These are phyloP conservation scores for Brettanomyces custersianus DNA, from an alignment of 805 yeast genomes.

Conservation along the genomic window DNA sequence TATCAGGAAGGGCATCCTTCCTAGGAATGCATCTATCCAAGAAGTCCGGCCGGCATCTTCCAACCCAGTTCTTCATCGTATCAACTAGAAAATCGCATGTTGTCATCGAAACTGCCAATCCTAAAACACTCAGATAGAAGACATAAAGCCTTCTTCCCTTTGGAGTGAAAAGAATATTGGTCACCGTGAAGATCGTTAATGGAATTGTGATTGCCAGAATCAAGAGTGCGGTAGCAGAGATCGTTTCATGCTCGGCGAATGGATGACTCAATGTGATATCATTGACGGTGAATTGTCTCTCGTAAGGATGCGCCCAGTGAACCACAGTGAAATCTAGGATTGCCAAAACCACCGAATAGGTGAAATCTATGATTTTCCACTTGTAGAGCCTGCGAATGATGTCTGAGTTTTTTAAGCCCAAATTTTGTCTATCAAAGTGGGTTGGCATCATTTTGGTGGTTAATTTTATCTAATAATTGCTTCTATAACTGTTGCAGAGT, in stretches of 20 bases:
- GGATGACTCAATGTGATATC: slow-evolving; percentile 81
- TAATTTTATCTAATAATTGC: too few relatives aligned
- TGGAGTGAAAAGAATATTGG: slow-evolving; percentile 30
- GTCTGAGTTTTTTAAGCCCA: slow-evolving; percentile 18
- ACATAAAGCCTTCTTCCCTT: slow-evolving; percentile 49
- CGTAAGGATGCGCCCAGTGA: slow-evolving; percentile 46
- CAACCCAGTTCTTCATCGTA: slow-evolving; percentile 72
- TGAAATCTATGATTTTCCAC: slow-evolving; percentile 21
- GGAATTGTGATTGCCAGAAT: slow-evolving; percentile 50
- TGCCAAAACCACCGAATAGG: slow-evolving; percentile 13
- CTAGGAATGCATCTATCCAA: slow-evolving; percentile 75
- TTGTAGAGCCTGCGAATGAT: slow-evolving; percentile 11
- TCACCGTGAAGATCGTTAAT: slow-evolving; percentile 25
- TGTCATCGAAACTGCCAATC: slow-evolving; percentile 51
- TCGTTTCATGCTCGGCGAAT: slow-evolving; percentile 64
- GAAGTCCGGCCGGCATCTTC: slow-evolving; percentile 89
- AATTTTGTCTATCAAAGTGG: slow-evolving; percentile 18
- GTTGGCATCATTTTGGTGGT: neutral
- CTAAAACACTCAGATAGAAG: slow-evolving; percentile 56
- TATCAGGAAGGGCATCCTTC: slow-evolving; percentile 44
- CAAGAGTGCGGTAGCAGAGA: slow-evolving; percentile 46
- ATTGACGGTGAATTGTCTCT: slow-evolving; percentile 67
- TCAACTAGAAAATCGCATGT: slow-evolving; percentile 61
- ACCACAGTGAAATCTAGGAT: slow-evolving; percentile 17
- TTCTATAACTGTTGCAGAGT: too few relatives aligned